Conservation (phyloP, 208 protist genomes). For the Acanthamoeba sp. region DNA sequence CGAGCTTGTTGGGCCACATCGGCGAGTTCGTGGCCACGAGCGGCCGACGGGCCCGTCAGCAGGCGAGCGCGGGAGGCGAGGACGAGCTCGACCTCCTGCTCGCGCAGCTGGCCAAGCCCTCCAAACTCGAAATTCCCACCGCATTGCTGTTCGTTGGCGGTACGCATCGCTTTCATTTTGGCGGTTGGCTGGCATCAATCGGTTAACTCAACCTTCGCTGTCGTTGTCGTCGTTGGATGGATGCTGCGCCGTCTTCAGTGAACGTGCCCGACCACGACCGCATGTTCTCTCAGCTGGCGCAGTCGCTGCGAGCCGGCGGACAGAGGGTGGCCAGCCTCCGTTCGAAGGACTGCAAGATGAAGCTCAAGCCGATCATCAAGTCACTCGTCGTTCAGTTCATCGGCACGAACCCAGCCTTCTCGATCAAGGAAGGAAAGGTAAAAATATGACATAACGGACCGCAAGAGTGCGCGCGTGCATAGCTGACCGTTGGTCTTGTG, state of each 20-base stretch:
- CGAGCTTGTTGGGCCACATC: not conserved
- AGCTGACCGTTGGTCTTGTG: not conserved
- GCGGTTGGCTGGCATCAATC: not conserved
- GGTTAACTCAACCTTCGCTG: not conserved
- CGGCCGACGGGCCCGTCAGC: not conserved
- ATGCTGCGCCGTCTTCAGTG: not conserved
- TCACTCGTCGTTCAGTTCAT: not conserved
- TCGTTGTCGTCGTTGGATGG: not conserved
- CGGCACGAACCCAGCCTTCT: not conserved
- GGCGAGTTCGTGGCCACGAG: not conserved
- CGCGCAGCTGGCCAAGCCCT: not conserved
- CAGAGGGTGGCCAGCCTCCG: slow-evolving; percentile 51
- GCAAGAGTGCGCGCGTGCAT: not conserved
- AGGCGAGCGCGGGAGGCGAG: not conserved
- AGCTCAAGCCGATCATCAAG: slow-evolving; percentile 49
- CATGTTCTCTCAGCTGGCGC: slow-evolving; percentile 5
- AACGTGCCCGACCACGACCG: slow-evolving; percentile 55
- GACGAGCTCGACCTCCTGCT: slow-evolving; percentile 7
- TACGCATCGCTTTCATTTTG: not conserved
- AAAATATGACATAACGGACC: not conserved
- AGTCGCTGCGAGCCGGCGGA: not conserved
- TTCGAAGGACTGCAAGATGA: slow-evolving; percentile 66
- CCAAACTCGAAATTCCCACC: slow-evolving; percentile 41
- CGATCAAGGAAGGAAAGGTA: slow-evolving; percentile 32
- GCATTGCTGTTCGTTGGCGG: slow-evolving; percentile 6